Evolutionary conservation across 345 rosid species (phyloP).

Genomic region (Aegle marmelos): DNA sequence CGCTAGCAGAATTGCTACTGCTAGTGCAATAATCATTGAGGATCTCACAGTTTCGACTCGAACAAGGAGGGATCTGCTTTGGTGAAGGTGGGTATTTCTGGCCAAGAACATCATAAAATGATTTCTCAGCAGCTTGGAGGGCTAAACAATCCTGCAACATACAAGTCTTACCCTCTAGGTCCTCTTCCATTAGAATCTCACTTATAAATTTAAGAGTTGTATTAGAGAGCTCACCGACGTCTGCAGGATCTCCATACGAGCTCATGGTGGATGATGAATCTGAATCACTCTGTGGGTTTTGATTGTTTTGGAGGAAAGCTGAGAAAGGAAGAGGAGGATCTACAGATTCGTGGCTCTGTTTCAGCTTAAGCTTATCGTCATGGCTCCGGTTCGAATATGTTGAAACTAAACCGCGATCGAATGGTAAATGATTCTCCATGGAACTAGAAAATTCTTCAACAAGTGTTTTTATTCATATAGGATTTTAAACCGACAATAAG

Average conservation of each 20-base stretch:
- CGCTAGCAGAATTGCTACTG: slow-evolving; percentile 12
- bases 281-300: not conserved
- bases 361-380: not conserved
- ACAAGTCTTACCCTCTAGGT: slow-evolving; percentile 46
- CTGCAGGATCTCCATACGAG: slow-evolving; percentile 1
- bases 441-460: not conserved
- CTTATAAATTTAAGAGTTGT: slow-evolving; percentile 47
- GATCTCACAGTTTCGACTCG: not conserved
- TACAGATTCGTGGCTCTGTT: not conserved
- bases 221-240: slow-evolving; percentile 15
- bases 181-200: slow-evolving; percentile 63
- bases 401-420: not conserved
- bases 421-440: slow-evolving; percentile 9
- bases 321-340: not conserved
- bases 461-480: not conserved
- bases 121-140: slow-evolving; percentile 61
- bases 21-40: slow-evolving; percentile 12
- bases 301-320: not conserved
- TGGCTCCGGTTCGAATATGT: not conserved
- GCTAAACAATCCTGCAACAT: slow-evolving; percentile 55
- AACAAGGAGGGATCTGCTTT: not conserved
- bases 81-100: slow-evolving; percentile 34
- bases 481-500: not conserved
- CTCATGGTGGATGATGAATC: slow-evolving; percentile 9
- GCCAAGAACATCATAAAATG: slow-evolving; percentile 48